These are phyloP conservation scores for Sicyos baderoa DNA, from an alignment of 306 rosid species.

Conservation along the genomic window DNA sequence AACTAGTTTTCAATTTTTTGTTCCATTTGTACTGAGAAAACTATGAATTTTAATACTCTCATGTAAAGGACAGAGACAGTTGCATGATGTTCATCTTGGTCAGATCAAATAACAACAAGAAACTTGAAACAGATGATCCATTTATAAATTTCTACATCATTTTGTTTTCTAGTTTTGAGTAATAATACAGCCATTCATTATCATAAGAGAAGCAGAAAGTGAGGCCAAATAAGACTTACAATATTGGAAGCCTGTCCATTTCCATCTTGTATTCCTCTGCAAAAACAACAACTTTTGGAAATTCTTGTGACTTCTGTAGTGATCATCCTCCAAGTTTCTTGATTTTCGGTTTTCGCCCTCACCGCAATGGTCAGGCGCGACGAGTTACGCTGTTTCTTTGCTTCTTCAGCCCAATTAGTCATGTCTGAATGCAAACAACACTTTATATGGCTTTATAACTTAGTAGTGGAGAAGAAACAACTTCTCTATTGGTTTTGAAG, in stretches of 20 bases:
- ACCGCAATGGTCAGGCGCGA: too few relatives aligned
- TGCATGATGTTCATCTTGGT: not conserved
- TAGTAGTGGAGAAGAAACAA: too few relatives aligned
- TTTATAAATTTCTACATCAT: slow-evolving; percentile 2
- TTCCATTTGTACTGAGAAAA: not conserved
- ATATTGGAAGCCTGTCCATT: not conserved
- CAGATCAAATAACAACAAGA: not conserved
- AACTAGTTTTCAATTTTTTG: not conserved
- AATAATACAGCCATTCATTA: slow-evolving; percentile 16
- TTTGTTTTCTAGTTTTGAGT: slow-evolving; percentile 9
- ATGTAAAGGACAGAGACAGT: not conserved
- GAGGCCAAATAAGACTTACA: not conserved
- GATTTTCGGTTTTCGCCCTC: too few relatives aligned
- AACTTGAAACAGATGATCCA: slow-evolving; percentile 7
- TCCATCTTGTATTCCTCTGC: not conserved
- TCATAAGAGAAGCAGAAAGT: slow-evolving; percentile 3
- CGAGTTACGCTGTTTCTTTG: slow-evolving; percentile 34
- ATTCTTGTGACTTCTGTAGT: slow-evolving; percentile 36
- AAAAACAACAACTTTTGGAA: slow-evolving; percentile 46
- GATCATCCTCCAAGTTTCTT: too few relatives aligned
- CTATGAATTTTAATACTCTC: not conserved
- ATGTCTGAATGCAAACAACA: too few relatives aligned
- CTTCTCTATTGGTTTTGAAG: too few relatives aligned
- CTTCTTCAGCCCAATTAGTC: too few relatives aligned
- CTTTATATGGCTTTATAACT: not conserved